Conservation (phyloP, 164 flowering plant genomes). For the Buxus sempervirens region DNA sequence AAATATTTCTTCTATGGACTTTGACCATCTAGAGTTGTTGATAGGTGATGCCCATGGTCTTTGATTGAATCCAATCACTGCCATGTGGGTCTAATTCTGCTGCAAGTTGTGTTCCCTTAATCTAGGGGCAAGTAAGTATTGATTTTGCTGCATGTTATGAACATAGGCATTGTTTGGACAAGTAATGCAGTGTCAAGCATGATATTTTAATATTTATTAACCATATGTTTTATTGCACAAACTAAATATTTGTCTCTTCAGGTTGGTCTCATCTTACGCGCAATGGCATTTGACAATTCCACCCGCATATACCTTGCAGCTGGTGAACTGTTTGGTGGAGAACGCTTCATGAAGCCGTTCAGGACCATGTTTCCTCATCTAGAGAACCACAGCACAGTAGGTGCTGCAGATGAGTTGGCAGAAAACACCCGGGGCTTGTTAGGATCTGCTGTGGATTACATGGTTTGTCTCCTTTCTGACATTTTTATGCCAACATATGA, state of each 20-base stretch:
- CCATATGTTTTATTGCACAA: neutral
- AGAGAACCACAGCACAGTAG: conserved; percentile 82
- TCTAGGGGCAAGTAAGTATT: too few relatives aligned
- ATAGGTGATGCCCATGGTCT: too few relatives aligned
- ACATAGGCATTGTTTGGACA: too few relatives aligned
- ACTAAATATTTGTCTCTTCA: conserved; percentile 23
- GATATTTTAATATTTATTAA: too few relatives aligned
- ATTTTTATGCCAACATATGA: conserved; percentile 98
- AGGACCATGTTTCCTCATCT: conserved; percentile 79
- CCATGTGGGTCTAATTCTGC: too few relatives aligned
- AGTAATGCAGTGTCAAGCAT: too few relatives aligned
- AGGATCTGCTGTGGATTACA: conserved; percentile 98
- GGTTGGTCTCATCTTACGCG: conserved; percentile 86
- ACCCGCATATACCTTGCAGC: conserved; percentile 95
- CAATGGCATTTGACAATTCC: conserved; percentile 89
- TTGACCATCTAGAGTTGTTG: too few relatives aligned
- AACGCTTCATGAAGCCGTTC: conserved; percentile 90
- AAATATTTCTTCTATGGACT: too few relatives aligned
- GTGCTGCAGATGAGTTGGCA: conserved; percentile 52
- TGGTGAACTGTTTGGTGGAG: conserved; percentile 95
- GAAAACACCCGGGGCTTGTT: conserved; percentile 64
- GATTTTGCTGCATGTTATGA: too few relatives aligned
- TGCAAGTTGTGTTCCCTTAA: too few relatives aligned
- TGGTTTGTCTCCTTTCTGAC: conserved; percentile 96
- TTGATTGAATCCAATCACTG: too few relatives aligned